Base-by-base conservation (phyloP, 805 yeast species). In the Nakazawaea laoshanensis region DNA sequence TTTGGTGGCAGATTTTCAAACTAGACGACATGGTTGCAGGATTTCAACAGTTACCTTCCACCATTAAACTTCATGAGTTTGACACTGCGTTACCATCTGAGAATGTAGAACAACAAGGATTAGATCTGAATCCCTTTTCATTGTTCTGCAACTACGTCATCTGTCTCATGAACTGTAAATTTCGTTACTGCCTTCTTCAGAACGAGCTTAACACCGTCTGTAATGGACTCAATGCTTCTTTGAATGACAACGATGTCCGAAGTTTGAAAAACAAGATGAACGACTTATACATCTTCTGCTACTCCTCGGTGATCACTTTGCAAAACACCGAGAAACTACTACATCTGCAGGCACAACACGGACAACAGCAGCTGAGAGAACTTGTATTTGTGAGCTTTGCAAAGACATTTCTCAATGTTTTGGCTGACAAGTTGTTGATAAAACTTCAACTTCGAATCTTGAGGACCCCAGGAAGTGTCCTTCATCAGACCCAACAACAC, bases 1-100 rank as follows among this genome's bases (percentile, higher is more conserved):
- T 72, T n/a, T 71, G 77, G 76, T 72, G 76, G 75, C 70, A 67
- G 15, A 67, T 72, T 5, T 72, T 70, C 41, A 19, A 35, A 24
- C 26, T 35, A 25, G 45, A 42, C 31, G 42, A 41, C 23, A 22
- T 49, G 7, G 44, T 49, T n/a, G 48, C 54, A 3, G 43, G 40
- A 14, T 48, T 43, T 12, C 36, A 47, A 12, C 41, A 45, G 24
- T 30, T 49, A 17, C 33, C 49, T 3, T 50, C 54, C 11, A 39
- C 40, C 3, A 46, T 49, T 11, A 45, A 39, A 26, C 23, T 46
- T 9, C 26, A 35, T 20, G 51, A 47, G 25, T 49, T 49, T 39
- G 54, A 49, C 32, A 47, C 53, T 10, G 41, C 42, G 8, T 33
- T 49, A 25, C 41, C 51, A 8, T 33, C 41, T 20, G 54, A 49